A percentile compares a stretch with the other conserved stretches of the same genome.
Conservation (phyloP, 176 grass and related monocot species). For the Musa troglodytarum region DNA sequence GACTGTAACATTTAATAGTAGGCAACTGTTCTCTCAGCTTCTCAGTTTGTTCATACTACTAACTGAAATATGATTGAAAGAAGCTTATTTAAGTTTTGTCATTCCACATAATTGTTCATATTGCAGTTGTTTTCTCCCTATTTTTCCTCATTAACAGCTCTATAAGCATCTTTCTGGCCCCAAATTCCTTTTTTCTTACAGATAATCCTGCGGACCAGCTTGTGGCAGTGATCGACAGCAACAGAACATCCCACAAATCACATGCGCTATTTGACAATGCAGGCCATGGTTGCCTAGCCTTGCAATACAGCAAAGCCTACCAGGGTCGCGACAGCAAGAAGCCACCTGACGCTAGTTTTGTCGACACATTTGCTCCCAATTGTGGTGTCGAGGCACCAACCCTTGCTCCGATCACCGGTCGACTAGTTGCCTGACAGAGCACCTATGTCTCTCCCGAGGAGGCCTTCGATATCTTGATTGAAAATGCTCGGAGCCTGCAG, state of each 20-base stretch:
- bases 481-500: slow-evolving; percentile 39
- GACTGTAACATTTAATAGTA: too few species aligned
- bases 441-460: slow-evolving; percentile 33
- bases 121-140: too few species aligned
- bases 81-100: too few species aligned
- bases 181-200: slow-evolving; percentile 13
- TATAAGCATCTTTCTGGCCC: too few species aligned
- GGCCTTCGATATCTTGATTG: slow-evolving; percentile 55
- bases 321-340: slow-evolving; percentile 57
- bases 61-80: too few species aligned
- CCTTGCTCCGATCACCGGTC: slow-evolving; percentile 63
- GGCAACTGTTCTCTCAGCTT: too few species aligned
- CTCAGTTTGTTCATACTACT: too few species aligned
- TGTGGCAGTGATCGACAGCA: slow-evolving; percentile 58
- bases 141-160: too few species aligned
- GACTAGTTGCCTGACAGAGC: slow-evolving; percentile 65
- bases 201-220: slow-evolving; percentile 79
- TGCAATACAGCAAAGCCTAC: slow-evolving; percentile 88
- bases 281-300: slow-evolving; percentile 79
- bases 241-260: slow-evolving; percentile 70
- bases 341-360: slow-evolving; percentile 53
- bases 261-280: slow-evolving; percentile 47
- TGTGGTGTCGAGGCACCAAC: slow-evolving; percentile 59
- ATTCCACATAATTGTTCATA: too few species aligned
- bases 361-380: slow-evolving; percentile 56